phyloP scores from a whole-genome alignment of 1,284 basidiomycete species.

The Trichosporon asahii region DNA sequence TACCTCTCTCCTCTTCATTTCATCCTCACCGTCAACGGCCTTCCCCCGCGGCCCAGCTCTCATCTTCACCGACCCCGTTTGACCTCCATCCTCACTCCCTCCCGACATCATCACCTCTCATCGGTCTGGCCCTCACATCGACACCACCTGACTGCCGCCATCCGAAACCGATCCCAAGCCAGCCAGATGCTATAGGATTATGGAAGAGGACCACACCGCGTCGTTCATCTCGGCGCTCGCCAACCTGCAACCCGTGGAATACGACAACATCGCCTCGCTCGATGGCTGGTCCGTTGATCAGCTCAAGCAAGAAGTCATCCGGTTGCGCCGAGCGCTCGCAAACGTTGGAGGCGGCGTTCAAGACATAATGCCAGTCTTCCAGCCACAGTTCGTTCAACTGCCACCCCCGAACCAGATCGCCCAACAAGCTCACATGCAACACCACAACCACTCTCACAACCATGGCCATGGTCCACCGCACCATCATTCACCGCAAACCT shows the following conservation, averaged over 20 bases:
- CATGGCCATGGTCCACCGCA: neutral
- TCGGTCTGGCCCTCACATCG: neutral
- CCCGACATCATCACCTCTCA: neutral
- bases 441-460: neutral
- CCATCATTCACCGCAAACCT: neutral
- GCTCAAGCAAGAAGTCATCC: conserved; percentile 34
- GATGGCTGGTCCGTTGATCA: conserved; percentile 33
- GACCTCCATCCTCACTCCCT: neutral
- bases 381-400: conserved; percentile 10
- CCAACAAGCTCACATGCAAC: conserved; percentile 10
- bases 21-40: neutral
- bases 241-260: conserved; percentile 14
- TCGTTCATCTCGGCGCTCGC: conserved; percentile 23
- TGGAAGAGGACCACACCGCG: conserved; percentile 27
- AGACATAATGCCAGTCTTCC: conserved; percentile 2
- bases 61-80: neutral
- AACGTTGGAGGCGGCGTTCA: neutral
- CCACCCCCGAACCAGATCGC: neutral
- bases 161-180: neutral
- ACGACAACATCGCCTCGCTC: conserved; percentile 19
- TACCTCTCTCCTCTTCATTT: neutral
- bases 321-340: conserved; percentile 26
- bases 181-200: conserved; percentile 10
- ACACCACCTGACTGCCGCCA: neutral
- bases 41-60: neutral